Evolutionary conservation across 140 eudicot species (phyloP), one percentile per base, ranked within the genome.

Genomic region (Oenanthe javanica): DNA sequence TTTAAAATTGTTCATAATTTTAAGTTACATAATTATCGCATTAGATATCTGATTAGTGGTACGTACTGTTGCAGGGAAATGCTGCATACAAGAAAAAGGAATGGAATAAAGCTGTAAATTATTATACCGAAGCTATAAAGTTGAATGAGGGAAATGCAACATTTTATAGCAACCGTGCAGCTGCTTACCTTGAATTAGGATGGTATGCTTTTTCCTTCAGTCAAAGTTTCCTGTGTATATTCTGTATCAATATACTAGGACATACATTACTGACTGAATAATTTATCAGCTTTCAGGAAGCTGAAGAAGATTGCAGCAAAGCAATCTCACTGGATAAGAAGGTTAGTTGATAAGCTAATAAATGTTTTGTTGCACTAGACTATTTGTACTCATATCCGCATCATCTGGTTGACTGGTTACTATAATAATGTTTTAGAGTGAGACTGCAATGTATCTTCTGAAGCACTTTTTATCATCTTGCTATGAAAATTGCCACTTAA

Each of bases 221-320:
- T 42, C 3, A 21, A 75, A 21, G 77, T 40, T 36, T 69, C 50
- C 73, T 43, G 69, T 27, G 4, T 23, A 13, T 38, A 36, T 0
- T 40, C 36, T 10, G 14, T 40, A 45, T 50, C 55, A 15, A 25
- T 74, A 36, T 78, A 36, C 15, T 2, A 31, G 69, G 57, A 27
- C 64, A 83, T 40, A 16, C 73, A 13, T 61, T 75, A 51, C 61
- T 73, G 77, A 83, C 79, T 73, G 15, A 59, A 36, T 15, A 36
- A 75, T 57, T 13, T 80, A 46, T 72, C 90, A 94, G 98, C 85
- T 94, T 86, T 85, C 91, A 86, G 73, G 84, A 90, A 88, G 98
- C 98, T 81, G 97, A 90, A 75, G 93, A 90, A 77, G 98, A 94
- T 86, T 94, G 98, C 88, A 92, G 83, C 73, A 90, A 84, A 82